These are phyloP conservation scores for Syncephalastrum monosporum DNA, from an alignment of 371 early-diverging fungal genomes.

Conservation along the genomic window DNA sequence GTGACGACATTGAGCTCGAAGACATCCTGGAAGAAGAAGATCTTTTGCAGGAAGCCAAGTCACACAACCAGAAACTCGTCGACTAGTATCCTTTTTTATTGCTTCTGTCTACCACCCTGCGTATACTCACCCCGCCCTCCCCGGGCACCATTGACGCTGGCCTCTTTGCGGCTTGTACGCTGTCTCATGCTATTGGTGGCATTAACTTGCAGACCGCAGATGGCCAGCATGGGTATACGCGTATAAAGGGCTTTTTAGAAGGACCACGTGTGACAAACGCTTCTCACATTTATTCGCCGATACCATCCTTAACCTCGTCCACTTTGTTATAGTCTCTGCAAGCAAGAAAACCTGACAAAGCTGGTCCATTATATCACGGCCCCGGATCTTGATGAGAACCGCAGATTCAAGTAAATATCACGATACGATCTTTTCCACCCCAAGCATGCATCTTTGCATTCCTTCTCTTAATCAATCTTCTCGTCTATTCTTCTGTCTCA, in stretches of 20 bases:
- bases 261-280: background rate
- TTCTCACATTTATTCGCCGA: background rate
- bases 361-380: constrained; percentile 63
- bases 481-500: constrained; percentile 10
- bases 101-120: background rate
- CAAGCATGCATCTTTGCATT: too few relatives aligned
- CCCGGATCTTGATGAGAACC: constrained; percentile 26
- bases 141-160: too few relatives aligned
- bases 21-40: constrained; percentile 82
- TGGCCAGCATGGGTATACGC: too few relatives aligned
- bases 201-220: too few relatives aligned
- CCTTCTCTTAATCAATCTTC: background rate
- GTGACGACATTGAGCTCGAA: constrained; percentile 72
- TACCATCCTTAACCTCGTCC: constrained; percentile 7
- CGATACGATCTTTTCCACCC: background rate
- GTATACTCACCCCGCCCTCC: background rate
- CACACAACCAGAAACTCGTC: constrained; percentile 76
- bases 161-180: too few relatives aligned
- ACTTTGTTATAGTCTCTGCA: constrained; percentile 24
- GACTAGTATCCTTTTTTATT: constrained; percentile 68
- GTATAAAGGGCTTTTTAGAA: too few relatives aligned
- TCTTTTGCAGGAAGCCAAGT: constrained; percentile 84
- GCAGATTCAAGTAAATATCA: constrained; percentile 24
- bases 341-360: constrained; percentile 21
- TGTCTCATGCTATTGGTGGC: too few relatives aligned